Percentiles rank a stretch among this genome's conserved stretches.
Conservation (phyloP, 352 stramenopile genomes). For the Globisporangium echinulatum region DNA sequence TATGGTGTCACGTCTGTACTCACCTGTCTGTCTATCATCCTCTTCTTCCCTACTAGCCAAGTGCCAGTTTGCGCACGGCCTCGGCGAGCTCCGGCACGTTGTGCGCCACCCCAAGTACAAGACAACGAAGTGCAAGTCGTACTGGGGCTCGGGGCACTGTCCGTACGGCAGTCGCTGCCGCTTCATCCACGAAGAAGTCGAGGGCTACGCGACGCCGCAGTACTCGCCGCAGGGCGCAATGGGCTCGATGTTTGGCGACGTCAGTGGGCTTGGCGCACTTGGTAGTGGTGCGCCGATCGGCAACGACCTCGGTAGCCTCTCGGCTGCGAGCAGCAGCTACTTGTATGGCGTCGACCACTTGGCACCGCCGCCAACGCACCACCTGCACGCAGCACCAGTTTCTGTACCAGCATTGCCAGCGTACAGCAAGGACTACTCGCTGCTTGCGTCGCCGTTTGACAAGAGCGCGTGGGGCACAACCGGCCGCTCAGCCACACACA, state of each 20-base stretch:
- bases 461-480: slow-evolving; percentile 41
- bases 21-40: neutral
- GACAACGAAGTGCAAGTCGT: slow-evolving; percentile 90
- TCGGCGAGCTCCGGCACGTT: slow-evolving; percentile 76
- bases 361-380: slow-evolving; percentile 17
- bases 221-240: slow-evolving; percentile 40
- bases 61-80: slow-evolving; percentile 82
- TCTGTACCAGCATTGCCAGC: slow-evolving; percentile 20
- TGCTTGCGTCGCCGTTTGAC: slow-evolving; percentile 46
- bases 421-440: slow-evolving; percentile 62
- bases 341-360: slow-evolving; percentile 15
- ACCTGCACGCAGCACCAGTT: slow-evolving; percentile 14
- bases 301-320: slow-evolving; percentile 16
- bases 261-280: slow-evolving; percentile 13
- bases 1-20: slow-evolving; percentile 1
- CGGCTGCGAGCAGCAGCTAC: slow-evolving; percentile 22
- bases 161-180: slow-evolving; percentile 81
- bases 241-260: slow-evolving; percentile 49
- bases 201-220: slow-evolving; percentile 49
- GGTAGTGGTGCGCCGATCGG: slow-evolving; percentile 19
- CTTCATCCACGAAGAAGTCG: slow-evolving; percentile 84
- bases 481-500: slow-evolving; percentile 1
- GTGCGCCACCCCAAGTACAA: slow-evolving; percentile 88
- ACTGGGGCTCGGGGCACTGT: slow-evolving; percentile 85
- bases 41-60: slow-evolving; percentile 38